Evolutionary conservation across 495 filamentous ascomycete species (phyloP).

Genomic region (Extremus antarcticus): DNA sequence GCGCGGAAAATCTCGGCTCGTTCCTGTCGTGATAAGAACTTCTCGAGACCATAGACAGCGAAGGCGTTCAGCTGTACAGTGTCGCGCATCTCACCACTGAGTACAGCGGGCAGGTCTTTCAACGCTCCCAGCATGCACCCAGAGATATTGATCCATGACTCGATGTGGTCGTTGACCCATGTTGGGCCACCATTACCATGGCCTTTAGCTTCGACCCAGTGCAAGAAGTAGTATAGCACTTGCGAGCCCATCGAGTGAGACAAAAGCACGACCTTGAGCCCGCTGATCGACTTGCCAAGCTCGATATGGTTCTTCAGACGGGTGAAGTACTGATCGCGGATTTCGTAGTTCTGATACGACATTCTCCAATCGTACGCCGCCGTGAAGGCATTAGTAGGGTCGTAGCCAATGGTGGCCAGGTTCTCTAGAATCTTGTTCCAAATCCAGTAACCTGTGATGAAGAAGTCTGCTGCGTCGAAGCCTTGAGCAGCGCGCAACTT

Average conservation of each 20-base stretch:
- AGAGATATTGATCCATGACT: slow-evolving; percentile 94
- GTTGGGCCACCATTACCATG: slow-evolving; percentile 70
- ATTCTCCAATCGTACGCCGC: slow-evolving; percentile 97
- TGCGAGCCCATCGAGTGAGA: slow-evolving; percentile 97
- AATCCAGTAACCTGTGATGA: slow-evolving; percentile 90
- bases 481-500: slow-evolving; percentile 92
- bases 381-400: slow-evolving; percentile 88
- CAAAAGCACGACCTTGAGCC: slow-evolving; percentile 73
- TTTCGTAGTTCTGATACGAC: slow-evolving; percentile 79
- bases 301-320: slow-evolving; percentile 84
- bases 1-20: slow-evolving; percentile 88
- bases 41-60: slow-evolving; percentile 92
- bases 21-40: slow-evolving; percentile 82
- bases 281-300: slow-evolving; percentile 53
- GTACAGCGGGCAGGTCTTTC: slow-evolving; percentile 81
- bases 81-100: slow-evolving; percentile 96
- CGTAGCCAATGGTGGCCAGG: slow-evolving; percentile 87
- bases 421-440: slow-evolving; percentile 99
- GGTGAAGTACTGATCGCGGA: slow-evolving; percentile 86
- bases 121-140: slow-evolving; percentile 94
- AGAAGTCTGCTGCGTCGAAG: slow-evolving; percentile 98
- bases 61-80: slow-evolving; percentile 97
- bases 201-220: slow-evolving; percentile 79
- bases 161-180: slow-evolving; percentile 87
- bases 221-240: slow-evolving; percentile 91